These are phyloP conservation scores for Lotmaria passim DNA, from an alignment of 208 protist species.

Conservation along the genomic window DNA sequence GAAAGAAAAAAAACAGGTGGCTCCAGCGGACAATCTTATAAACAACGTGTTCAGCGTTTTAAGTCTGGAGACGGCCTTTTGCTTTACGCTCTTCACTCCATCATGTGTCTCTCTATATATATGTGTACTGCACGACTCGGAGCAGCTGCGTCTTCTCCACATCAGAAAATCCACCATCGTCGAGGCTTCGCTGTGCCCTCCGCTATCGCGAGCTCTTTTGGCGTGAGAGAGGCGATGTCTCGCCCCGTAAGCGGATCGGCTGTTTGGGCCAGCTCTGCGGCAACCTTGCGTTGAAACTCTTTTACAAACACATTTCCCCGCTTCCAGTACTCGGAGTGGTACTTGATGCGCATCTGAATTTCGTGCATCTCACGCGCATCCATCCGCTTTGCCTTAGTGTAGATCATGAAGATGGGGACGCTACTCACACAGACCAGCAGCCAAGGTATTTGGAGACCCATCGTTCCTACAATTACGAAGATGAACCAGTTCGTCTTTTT, in stretches of 20 bases:
- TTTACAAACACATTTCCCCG: constrained; percentile 65
- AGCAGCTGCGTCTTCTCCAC: too few relatives aligned
- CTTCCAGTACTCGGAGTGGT: constrained; percentile 80
- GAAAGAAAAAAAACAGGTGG: not conserved
- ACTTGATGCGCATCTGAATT: constrained; percentile 85
- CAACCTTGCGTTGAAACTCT: constrained; percentile 34
- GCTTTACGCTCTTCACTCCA: not conserved
- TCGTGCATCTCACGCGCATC: constrained; percentile 81
- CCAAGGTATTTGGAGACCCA: constrained; percentile 69
- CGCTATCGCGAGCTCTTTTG: constrained; percentile 32
- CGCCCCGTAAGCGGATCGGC: constrained; percentile 48
- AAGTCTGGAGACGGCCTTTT: too few relatives aligned
- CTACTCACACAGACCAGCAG: constrained; percentile 56
- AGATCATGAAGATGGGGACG: constrained; percentile 78
- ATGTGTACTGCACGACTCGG: too few relatives aligned
- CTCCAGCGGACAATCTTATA: too few relatives aligned
- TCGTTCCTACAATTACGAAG: not conserved
- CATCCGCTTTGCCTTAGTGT: constrained; percentile 75
- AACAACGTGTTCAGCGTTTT: too few relatives aligned
- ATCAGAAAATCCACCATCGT: constrained; percentile 18
- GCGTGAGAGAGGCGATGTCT: constrained; percentile 34
- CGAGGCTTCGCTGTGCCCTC: not conserved
- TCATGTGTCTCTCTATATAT: too few relatives aligned
- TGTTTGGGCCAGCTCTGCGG: constrained; percentile 32
- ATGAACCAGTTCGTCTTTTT: not conserved